A percentile compares a stretch with the other conserved stretches of the same genome.
Evolutionary conservation across 2,329 filamentous ascomycete species (phyloP).

Genomic region (Didymella keratinophila): DNA sequence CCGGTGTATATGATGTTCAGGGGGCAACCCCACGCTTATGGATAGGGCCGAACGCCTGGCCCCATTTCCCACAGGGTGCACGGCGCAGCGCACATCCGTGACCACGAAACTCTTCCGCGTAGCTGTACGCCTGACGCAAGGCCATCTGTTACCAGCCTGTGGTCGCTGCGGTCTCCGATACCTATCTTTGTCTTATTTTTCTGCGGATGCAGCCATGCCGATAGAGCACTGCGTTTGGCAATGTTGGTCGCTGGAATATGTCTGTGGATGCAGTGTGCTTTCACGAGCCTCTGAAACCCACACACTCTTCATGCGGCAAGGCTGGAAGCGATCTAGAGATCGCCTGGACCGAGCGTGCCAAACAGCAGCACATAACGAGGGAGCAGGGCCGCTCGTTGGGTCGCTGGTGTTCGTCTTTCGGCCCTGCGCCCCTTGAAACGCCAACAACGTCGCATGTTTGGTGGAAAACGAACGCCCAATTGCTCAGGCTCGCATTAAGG

Average conservation of each 20-base stretch:
- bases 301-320: conserved; percentile 27
- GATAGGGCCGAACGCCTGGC: conserved; percentile 21
- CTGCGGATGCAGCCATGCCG: conserved; percentile 10
- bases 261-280: background rate
- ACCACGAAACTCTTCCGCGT: conserved; percentile 22
- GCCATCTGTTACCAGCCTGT: conserved; percentile 16
- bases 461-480: conserved; percentile 14
- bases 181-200: conserved; percentile 13
- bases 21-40: conserved; percentile 30
- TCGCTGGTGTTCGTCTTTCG: conserved; percentile 29
- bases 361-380: conserved; percentile 29
- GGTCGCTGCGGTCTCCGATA: conserved; percentile 20
- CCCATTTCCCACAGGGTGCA: conserved; percentile 25
- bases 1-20: conserved; percentile 34
- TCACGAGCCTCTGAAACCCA: conserved; percentile 29
- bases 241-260: background rate
- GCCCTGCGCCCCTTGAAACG: conserved; percentile 39
- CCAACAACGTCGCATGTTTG: conserved; percentile 38
- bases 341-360: conserved; percentile 14
- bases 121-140: conserved; percentile 25
- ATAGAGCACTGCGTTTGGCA: background rate
- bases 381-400: conserved; percentile 36
- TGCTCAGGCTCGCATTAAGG: conserved; percentile 13
- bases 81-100: conserved; percentile 31
- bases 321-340: conserved; percentile 18